phyloP scores from a whole-genome alignment of 2,329 filamentous ascomycete species.

The Nemania serpens region DNA sequence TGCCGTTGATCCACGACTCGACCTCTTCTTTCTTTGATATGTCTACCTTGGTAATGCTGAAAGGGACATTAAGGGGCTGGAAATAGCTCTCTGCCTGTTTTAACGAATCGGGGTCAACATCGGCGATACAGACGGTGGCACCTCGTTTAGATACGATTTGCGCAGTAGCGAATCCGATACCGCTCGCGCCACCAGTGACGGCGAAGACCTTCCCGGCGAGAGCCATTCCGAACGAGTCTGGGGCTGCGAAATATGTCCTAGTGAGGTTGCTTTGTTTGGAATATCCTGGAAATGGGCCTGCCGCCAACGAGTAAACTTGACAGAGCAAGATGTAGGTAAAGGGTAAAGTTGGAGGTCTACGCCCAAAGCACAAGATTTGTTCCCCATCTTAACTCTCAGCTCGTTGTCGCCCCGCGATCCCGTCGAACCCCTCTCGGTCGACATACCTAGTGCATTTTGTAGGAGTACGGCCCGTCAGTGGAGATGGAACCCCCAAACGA shows the following conservation, averaged over 20 bases:
- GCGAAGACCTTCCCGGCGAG: conserved; percentile 46
- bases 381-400: conserved; percentile 13
- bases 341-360: conserved; percentile 7
- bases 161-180: conserved; percentile 41
- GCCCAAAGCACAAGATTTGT: conserved; percentile 8
- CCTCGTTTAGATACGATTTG: conserved; percentile 39
- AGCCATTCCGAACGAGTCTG: conserved; percentile 23
- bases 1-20: conserved; percentile 54
- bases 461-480: conserved; percentile 26
- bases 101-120: conserved; percentile 38
- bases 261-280: conserved; percentile 3
- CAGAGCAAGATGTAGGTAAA: conserved; percentile 7
- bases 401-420: conserved; percentile 20
- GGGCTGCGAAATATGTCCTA: background rate
- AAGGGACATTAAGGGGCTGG: conserved; percentile 32
- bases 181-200: conserved; percentile 50
- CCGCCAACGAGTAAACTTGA: conserved; percentile 8
- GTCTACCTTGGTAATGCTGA: conserved; percentile 50
- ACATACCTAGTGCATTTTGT: conserved; percentile 17
- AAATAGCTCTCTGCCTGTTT: conserved; percentile 38
- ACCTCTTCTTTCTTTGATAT: conserved; percentile 53
- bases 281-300: background rate
- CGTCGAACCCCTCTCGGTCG: conserved; percentile 26
- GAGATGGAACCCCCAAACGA: conserved; percentile 18
- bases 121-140: conserved; percentile 40